Base-by-base conservation (phyloP, 1,284 basidiomycete species). In the Moniliophthora roreri region DNA sequence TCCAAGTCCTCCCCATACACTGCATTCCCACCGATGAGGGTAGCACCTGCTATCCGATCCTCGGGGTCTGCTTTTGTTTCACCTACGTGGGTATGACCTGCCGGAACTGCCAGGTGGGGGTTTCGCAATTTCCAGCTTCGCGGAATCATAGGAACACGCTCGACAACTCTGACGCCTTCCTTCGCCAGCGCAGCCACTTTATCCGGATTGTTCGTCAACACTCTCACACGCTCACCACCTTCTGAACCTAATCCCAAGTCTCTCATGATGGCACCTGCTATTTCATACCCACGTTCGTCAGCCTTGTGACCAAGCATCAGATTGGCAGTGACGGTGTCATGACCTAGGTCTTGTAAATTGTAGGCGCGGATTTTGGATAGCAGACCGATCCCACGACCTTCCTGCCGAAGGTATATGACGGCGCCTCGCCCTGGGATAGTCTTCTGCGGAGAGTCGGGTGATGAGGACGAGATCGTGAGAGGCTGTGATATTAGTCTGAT, bases 311-410 rank as follows among this genome's bases (percentile, higher is more conserved):
- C 97, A 21, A 99, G 85, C 78, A 98, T 81, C 40, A 99, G 76
- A 70, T 99, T 99, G 40, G 97, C 97, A 7, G 91, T 89, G 60
- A 99, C 97, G 2, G 97, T 99, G 73, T 99, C 97, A 66, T 98
- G 93, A 0, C 97, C 97, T 52, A 99, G 78, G 68, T 99, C 97
- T 69, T 99, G 97, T 26, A 99, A 78, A 66, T 99, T 99, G 77
- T 99, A 99, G 10, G 97, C 97, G 48, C 93, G 85, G 55, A 99
- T 91, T 70, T 99, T 99, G 56, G 95, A 95, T 35, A 98, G 74
- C 4, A 99, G 76, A 0, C 97, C 97, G 60, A 99, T 99, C 2
- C 97, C 97, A 16, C 97, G 87, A n/a, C 97, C 97, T 70, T 99
- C 97, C 71, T 99, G 97, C 13, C 97, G 88, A 58, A 99, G 84